Evolutionary conservation across 2,329 filamentous ascomycete genomes (phyloP).

Genomic region (Scedosporium boydii): DNA sequence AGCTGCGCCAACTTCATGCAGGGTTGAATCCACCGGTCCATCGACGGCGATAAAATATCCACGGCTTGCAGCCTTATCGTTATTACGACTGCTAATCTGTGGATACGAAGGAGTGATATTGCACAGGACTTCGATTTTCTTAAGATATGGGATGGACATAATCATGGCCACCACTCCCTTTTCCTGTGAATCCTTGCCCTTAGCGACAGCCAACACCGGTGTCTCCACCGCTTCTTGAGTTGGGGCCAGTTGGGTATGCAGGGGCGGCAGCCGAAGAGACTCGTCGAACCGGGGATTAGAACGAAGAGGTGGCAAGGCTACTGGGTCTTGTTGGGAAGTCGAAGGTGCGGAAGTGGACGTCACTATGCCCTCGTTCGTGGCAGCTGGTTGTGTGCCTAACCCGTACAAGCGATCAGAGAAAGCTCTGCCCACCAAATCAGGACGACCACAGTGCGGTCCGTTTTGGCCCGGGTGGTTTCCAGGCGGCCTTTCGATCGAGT

Average conservation of each 20-base stretch:
- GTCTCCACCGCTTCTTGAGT: neutral
- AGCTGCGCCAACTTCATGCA: slow-evolving; percentile 49
- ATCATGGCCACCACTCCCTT: slow-evolving; percentile 54
- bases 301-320: neutral
- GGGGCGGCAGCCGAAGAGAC: slow-evolving; percentile 42
- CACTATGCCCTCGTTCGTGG: neutral
- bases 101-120: slow-evolving; percentile 62
- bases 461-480: neutral
- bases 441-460: too few relatives aligned
- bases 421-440: neutral
- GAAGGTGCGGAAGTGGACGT: neutral
- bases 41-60: slow-evolving; percentile 79
- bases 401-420: neutral
- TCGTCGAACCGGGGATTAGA: slow-evolving; percentile 31
- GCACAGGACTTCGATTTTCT: slow-evolving; percentile 68
- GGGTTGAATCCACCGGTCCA: slow-evolving; percentile 48
- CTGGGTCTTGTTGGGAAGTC: neutral
- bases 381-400: neutral
- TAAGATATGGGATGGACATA: slow-evolving; percentile 63
- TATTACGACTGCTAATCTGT: slow-evolving; percentile 23
- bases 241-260: slow-evolving; percentile 33
- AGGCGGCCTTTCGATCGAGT: neutral
- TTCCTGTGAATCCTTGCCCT: neutral
- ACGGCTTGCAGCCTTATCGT: slow-evolving; percentile 35
- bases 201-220: neutral